A percentile compares a stretch with the other conserved stretches of the same genome.
Evolutionary conservation across 169 alveolate genomes (phyloP).

Genomic region (Plasmodium blacklocki): DNA sequence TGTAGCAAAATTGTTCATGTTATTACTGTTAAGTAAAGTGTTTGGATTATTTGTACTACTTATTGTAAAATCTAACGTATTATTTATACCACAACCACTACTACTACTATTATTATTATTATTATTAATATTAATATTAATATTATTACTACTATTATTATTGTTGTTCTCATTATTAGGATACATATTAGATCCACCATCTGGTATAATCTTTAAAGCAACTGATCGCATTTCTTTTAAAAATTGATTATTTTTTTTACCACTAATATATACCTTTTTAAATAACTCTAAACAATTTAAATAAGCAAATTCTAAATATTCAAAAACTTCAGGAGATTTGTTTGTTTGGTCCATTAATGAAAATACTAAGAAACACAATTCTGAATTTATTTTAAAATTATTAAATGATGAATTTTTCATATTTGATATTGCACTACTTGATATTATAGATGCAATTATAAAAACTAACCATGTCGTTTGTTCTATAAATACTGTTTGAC

Average conservation of each 20-base stretch:
- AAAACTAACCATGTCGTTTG: slow-evolving; percentile 86
- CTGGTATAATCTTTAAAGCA: slow-evolving; percentile 24
- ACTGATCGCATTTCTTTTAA: slow-evolving; percentile 74
- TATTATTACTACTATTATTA: not conserved
- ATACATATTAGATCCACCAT: not conserved
- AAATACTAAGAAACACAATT: slow-evolving; percentile 66
- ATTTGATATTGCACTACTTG: slow-evolving; percentile 80
- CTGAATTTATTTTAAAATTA: slow-evolving; percentile 68
- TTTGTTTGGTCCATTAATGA: slow-evolving; percentile 76
- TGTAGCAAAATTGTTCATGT: slow-evolving; percentile 25
- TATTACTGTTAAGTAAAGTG: slow-evolving; percentile 8
- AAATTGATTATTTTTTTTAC: slow-evolving; percentile 91
- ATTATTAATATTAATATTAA: not conserved
- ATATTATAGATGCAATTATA: slow-evolving; percentile 84
- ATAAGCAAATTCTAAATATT: slow-evolving; percentile 89
- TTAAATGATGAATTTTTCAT: slow-evolving; percentile 43
- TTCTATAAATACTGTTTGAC: slow-evolving; percentile 77
- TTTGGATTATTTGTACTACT: slow-evolving; percentile 21
- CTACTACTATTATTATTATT: slow-evolving; percentile 6
- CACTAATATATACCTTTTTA: slow-evolving; percentile 93
- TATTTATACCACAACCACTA: not conserved
- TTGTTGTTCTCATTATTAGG: not conserved
- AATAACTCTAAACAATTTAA: slow-evolving; percentile 93
- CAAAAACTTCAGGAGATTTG: slow-evolving; percentile 80
- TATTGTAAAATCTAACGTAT: slow-evolving; percentile 3